Percentiles rank a stretch among this genome's conserved stretches.
These are phyloP conservation scores for Pelargonium citronellum DNA, from an alignment of 441 rosid species.

Conservation along the genomic window DNA sequence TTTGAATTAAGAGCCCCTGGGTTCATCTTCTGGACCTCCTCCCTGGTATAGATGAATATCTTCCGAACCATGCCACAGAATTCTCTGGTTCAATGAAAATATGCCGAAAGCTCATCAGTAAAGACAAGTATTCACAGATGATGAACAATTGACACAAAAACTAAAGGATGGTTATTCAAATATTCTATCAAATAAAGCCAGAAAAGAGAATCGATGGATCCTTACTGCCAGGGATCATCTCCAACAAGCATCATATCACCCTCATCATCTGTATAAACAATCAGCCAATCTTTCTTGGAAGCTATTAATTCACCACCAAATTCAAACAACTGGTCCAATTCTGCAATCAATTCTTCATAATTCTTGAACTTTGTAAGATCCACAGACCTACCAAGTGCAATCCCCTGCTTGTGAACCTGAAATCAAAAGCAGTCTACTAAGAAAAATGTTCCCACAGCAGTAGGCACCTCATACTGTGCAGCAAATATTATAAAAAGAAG, in stretches of 20 bases:
- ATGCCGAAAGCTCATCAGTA: not conserved
- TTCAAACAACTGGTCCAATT: conserved; percentile 78
- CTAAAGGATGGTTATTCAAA: not conserved
- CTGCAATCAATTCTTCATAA: conserved; percentile 73
- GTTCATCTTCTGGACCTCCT: conserved; percentile 82
- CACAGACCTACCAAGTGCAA: conserved; percentile 92
- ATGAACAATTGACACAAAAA: not conserved
- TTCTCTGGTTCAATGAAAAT: conserved; percentile 48
- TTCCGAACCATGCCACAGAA: conserved; percentile 91
- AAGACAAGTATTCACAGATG: not conserved
- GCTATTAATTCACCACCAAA: conserved; percentile 71
- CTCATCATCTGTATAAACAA: conserved; percentile 88
- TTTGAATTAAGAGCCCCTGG: conserved; percentile 3
- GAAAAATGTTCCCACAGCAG: not conserved
- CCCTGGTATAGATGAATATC: conserved; percentile 71
- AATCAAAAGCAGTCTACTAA: conserved; percentile 1
- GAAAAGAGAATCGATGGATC: not conserved
- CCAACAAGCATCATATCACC: conserved; percentile 99
- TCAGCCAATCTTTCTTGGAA: conserved; percentile 63
- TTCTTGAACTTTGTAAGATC: conserved; percentile 76
- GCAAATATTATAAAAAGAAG: not conserved
- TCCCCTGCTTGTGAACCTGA: conserved; percentile 92
- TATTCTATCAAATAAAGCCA: not conserved
- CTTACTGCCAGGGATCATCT: conserved; percentile 99
- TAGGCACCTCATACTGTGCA: not conserved